phyloP scores from a whole-genome alignment of 306 rosid genomes.

The Betula pendula region DNA sequence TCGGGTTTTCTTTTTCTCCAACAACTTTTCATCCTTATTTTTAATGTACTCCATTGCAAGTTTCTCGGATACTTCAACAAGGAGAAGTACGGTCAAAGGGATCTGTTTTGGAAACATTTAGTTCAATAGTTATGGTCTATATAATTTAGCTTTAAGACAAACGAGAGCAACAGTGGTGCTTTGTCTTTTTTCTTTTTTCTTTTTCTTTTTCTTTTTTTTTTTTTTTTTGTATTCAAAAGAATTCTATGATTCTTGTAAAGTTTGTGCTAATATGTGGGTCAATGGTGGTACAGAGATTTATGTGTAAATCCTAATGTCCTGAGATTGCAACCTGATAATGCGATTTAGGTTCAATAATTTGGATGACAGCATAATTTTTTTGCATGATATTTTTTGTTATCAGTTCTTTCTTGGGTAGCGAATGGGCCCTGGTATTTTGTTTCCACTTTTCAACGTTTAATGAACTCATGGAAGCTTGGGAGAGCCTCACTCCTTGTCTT shows the following conservation, averaged over 20 bases:
- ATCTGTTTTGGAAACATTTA: neutral
- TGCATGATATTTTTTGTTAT: neutral
- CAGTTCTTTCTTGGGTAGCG: neutral
- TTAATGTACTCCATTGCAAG: neutral
- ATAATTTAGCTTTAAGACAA: constrained; percentile 1
- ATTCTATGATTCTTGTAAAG: neutral
- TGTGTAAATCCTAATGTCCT: neutral
- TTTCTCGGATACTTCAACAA: neutral
- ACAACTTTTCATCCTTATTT: neutral
- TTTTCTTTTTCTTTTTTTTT: too few species aligned
- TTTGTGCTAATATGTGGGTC: neutral
- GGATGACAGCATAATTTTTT: neutral
- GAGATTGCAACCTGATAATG: neutral
- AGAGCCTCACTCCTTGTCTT: neutral
- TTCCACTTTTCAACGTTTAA: neutral
- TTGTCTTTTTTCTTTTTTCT: too few species aligned
- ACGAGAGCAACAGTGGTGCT: neutral
- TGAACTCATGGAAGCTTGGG: neutral
- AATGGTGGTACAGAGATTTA: neutral
- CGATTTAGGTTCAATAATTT: neutral
- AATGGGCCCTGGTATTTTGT: neutral
- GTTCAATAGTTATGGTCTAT: neutral
- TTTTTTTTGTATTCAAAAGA: neutral
- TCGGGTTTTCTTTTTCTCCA: too few species aligned
- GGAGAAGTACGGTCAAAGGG: neutral